Conservation (phyloP, 2,329 filamentous ascomycete species). For the Rhexocercosporidium sp. region DNA sequence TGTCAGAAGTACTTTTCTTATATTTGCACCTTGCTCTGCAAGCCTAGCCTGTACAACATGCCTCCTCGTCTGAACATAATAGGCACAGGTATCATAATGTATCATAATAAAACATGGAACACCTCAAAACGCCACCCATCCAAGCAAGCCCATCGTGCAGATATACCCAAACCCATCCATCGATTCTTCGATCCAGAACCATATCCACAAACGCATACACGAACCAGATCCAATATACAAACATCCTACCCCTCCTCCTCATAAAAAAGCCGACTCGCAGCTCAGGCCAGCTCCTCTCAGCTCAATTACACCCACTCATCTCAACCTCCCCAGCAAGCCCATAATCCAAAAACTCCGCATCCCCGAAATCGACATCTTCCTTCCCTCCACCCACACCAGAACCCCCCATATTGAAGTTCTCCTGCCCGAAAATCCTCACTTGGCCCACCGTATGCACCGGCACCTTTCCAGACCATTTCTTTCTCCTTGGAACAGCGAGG, state of each 20-base stretch:
- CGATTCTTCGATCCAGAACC: background rate
- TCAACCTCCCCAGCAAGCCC: conserved; percentile 35
- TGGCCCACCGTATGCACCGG: conserved; percentile 14
- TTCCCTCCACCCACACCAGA: conserved; percentile 24
- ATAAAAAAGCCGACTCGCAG: background rate
- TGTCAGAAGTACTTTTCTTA: background rate
- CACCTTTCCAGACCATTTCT: conserved; percentile 39
- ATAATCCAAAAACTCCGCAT: conserved; percentile 68
- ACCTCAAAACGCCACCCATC: background rate
- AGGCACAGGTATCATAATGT: background rate
- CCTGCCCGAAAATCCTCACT: conserved; percentile 44
- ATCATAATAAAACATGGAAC: background rate
- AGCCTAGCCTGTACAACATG: background rate
- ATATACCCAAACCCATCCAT: background rate
- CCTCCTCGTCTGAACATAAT: background rate
- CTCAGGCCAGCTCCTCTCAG: too few relatives aligned
- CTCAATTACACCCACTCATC: conserved; percentile 36
- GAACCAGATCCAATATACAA: background rate
- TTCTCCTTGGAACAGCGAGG: conserved; percentile 31
- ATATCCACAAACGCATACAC: background rate
- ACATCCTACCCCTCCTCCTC: background rate
- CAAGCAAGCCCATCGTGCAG: background rate
- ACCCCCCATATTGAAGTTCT: conserved; percentile 53
- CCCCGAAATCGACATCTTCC: conserved; percentile 60
- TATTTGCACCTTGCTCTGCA: background rate